Evolutionary conservation across 2,329 filamentous ascomycete genomes (phyloP).

Genomic region (Fusarium kyushuense): DNA sequence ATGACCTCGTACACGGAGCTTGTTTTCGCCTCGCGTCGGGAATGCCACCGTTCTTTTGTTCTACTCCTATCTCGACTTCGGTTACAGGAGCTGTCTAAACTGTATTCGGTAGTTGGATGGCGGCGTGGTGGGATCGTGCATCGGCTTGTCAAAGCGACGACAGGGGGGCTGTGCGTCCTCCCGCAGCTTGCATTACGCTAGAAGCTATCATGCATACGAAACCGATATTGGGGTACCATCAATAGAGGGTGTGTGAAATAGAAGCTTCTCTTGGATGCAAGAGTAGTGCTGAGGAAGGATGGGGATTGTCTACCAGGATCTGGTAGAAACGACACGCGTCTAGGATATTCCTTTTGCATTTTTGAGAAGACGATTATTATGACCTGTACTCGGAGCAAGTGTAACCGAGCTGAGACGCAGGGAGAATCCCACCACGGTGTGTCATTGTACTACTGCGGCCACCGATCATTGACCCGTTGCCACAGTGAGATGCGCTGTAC

Average conservation of each 20-base stretch:
- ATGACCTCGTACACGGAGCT: not conserved
- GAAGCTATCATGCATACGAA: conserved; percentile 13
- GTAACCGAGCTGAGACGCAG: not conserved
- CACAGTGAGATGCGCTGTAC: too few relatives aligned
- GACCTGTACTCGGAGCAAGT: not conserved
- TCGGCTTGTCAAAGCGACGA: conserved; percentile 13
- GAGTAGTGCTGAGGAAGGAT: not conserved
- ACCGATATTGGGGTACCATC: not conserved
- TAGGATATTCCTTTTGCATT: not conserved
- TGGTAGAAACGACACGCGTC: not conserved
- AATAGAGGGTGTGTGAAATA: not conserved
- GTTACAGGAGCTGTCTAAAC: conserved; percentile 11
- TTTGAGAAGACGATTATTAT: not conserved
- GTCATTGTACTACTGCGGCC: not conserved
- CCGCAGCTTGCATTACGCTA: conserved; percentile 6
- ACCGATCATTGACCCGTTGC: too few relatives aligned
- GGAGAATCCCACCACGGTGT: not conserved
- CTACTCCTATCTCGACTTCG: conserved; percentile 9
- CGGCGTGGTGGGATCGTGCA: conserved; percentile 1
- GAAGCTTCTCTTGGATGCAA: not conserved
- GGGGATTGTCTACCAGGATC: not conserved
- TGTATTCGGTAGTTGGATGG: conserved; percentile 5
- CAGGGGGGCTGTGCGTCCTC: conserved; percentile 9
- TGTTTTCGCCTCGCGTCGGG: conserved; percentile 5
- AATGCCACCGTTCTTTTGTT: conserved; percentile 29